Evolutionary conservation across 2,329 filamentous ascomycete genomes (phyloP), one percentile per base, ranked within the genome.

Genomic region (Capronia americana): DNA sequence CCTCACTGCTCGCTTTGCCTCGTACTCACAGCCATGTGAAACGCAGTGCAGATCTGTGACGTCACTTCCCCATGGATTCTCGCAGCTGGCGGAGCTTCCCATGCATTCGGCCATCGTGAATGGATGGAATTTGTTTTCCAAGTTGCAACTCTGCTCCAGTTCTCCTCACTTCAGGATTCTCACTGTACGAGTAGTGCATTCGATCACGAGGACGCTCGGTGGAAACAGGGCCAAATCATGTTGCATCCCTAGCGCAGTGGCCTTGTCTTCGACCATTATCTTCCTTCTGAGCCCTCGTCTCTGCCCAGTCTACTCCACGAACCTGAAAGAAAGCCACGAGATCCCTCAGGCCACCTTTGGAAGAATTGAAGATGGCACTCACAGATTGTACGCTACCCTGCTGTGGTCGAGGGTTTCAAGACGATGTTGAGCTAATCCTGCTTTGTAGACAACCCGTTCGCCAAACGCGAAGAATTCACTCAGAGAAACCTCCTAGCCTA

Each of bases 391-490:
- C 20, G 64, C 12, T 23, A n/a, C 23, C 23, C 41, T 41, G 48
- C 28, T 11, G 32, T 4, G 26, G 20, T 51, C 38, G 32, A 53
- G n/a, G 14, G 1, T n/a, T n/a, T 5, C 59, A 24, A 56, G 38
- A n/a, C 17, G 2, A 41, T 23, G 57, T 55, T 2, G n/a, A 55
- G 55, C 57, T 67, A 56, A 63, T 48, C n/a, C 20, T 17, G 24
- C 50, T 61, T 30, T 20, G 6, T 69, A 91, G 89, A 87, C 76
- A 95, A 95, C 77, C 92, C 92, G 30, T 95, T 95, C 80, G 82
- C 85, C 66, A 88, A 85, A 78, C 87, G 87, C 74, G 90, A 93
- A 66, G 83, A 86, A 20, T 88, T 92, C 75, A 84, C 84, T 67
- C 78, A 80, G 32, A 81, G 82, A 68, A 83, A 87, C 58, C 81